Conservation (phyloP, 176 grass and related monocot species). For the sorghum (Sorghum bicolor) region DNA sequence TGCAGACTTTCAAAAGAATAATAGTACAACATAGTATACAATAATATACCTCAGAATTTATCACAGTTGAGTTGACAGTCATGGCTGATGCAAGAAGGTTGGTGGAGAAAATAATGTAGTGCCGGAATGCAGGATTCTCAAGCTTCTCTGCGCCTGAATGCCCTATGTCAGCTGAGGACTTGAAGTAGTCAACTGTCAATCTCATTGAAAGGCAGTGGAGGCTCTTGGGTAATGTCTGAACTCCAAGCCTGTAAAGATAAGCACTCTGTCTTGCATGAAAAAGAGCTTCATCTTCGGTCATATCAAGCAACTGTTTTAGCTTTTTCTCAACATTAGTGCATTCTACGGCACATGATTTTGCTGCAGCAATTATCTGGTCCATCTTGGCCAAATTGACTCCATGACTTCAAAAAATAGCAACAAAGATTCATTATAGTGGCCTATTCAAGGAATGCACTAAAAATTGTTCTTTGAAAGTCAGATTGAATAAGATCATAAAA, state of each 20-base stretch:
- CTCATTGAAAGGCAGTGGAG: conserved; percentile 74
- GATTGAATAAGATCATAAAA: neutral
- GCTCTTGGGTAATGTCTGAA: conserved; percentile 70
- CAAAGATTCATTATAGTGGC: neutral
- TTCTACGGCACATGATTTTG: conserved; percentile 53
- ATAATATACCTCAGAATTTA: conserved; percentile 62
- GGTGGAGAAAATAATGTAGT: conserved; percentile 70
- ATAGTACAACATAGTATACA: neutral
- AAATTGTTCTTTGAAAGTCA: neutral
- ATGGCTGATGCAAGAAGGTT: conserved; percentile 67
- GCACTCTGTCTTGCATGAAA: conserved; percentile 81
- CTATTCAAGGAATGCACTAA: neutral
- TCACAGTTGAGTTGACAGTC: conserved; percentile 74
- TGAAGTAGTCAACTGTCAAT: conserved; percentile 69
- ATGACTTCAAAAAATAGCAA: conserved; percentile 42
- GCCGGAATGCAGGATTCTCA: conserved; percentile 40
- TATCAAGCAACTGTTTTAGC: conserved; percentile 62
- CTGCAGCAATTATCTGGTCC: conserved; percentile 53
- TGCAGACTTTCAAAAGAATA: conserved; percentile 25
- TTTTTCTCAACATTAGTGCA: conserved; percentile 76
- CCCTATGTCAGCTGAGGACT: conserved; percentile 35
- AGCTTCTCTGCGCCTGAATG: conserved; percentile 36
- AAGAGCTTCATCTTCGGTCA: conserved; percentile 70
- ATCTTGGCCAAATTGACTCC: conserved; percentile 54
- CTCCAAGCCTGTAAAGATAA: conserved; percentile 54